Evolutionary conservation across 2,329 filamentous ascomycete species (phyloP), one percentile per base, ranked within the genome.

Genomic region (Microdochium paspali): DNA sequence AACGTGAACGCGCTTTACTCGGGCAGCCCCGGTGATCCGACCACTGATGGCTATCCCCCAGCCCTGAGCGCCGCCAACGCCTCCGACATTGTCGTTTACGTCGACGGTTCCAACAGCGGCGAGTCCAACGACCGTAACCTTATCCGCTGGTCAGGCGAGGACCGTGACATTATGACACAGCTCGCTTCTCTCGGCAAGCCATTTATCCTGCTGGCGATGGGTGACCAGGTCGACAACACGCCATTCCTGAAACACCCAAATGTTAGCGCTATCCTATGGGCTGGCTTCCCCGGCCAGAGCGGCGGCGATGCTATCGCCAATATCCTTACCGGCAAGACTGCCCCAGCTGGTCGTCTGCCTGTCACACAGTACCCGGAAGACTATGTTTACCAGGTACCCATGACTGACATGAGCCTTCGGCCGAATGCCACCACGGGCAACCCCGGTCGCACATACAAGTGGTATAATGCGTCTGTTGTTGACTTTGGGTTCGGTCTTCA

Each of bases 41-140:
- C 48, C 28, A 57, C 54, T 3, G 53, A 58, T n/a, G 56, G 56
- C 2, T 63, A 66, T 46, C 59, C 55, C n/a, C 47, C 50, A 1
- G 67, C 68, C 5, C 48, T 70, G 15, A 59, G 57, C 15, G 61
- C 54, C 44, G 74, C 72, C 10, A 57, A 65, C 20, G 58, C 64
- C 1, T 66, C 74, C 3, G 75, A 80, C 54, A 58, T 72, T 5
- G 71, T 82, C 51, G 58, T 82, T 26, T 81, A 71, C 52, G 62
- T 72, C 13, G 76, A 74, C 35, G 79, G 79, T n/a, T 61, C 62
- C 4, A 66, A 74, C 5, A 76, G 75, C 47, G 61, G 63, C 10
- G 79, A 82, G 54, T 66, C 61, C 20, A 65, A 62, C 21, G 79
- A 82, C 54, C 70, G 79, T 12, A 63, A 62, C 10, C 56, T 62